Evolutionary conservation across 2,329 filamentous ascomycete genomes (phyloP).

Genomic region (Ceratocystis cubensis): DNA sequence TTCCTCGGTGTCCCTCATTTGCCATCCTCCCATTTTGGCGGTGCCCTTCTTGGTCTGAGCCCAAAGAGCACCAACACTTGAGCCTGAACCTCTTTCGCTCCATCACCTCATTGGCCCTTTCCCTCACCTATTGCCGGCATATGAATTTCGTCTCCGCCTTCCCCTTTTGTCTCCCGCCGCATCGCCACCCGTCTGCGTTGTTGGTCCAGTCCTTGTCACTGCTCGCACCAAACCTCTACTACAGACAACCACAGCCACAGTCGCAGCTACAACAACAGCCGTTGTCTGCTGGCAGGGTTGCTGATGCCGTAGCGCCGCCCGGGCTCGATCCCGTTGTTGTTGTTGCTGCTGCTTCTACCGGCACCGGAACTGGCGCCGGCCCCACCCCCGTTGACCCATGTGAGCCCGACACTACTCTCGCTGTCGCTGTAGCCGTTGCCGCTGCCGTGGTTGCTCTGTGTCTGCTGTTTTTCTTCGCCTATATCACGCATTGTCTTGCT

Average conservation of each 20-base stretch:
- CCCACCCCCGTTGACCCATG: background rate
- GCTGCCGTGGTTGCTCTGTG: background rate
- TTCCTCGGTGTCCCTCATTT: background rate
- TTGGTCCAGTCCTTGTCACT: background rate
- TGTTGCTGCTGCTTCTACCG: background rate
- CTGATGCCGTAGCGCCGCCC: background rate
- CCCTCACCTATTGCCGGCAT: slow-evolving; percentile 1
- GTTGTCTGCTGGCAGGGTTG: background rate
- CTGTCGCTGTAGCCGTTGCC: slow-evolving; percentile 7
- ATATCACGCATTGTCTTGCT: background rate
- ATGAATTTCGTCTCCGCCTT: slow-evolving; percentile 5
- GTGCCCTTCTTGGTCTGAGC: background rate
- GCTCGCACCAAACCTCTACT: background rate
- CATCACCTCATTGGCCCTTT: background rate
- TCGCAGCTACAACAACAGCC: background rate
- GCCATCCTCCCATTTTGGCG: too few species aligned
- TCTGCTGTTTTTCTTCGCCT: background rate
- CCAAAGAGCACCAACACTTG: background rate
- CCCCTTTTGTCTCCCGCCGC: slow-evolving; percentile 2
- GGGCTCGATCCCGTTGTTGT: background rate
- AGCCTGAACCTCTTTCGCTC: background rate
- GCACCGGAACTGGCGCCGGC: background rate
- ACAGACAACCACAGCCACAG: background rate
- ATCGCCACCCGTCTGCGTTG: background rate
- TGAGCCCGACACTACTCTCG: background rate